These are phyloP conservation scores for Agapanthus africanus DNA, from an alignment of 106 monocot species.

Conservation along the genomic window DNA sequence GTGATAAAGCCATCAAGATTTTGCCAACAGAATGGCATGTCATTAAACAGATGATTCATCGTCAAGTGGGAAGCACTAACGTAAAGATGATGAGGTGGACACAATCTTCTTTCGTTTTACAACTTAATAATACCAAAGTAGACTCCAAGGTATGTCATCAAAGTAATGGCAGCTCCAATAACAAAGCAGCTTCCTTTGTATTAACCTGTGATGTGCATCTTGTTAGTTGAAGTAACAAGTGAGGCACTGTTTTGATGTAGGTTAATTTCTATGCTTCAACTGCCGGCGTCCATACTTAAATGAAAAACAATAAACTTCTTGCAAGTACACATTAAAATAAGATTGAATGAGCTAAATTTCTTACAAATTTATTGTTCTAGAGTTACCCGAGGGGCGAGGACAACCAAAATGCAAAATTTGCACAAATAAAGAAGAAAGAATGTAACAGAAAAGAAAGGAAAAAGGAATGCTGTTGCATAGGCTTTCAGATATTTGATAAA, in stretches of 20 bases:
- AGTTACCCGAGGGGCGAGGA: too few species aligned
- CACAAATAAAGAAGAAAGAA: background rate
- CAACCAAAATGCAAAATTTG: background rate
- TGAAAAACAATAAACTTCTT: background rate
- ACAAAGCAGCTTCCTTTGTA: background rate
- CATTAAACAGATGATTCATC: background rate
- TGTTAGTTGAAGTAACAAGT: background rate
- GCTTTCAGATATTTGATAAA: too few species aligned
- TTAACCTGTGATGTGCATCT: background rate
- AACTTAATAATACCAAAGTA: background rate
- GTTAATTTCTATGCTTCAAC: background rate
- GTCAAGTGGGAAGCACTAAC: background rate
- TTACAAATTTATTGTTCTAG: too few species aligned
- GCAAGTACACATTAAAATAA: background rate
- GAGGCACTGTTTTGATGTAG: background rate
- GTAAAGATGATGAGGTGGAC: background rate
- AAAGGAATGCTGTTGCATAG: too few species aligned
- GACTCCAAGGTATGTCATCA: background rate
- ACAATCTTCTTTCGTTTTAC: background rate
- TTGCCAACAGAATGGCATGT: background rate
- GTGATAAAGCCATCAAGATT: background rate
- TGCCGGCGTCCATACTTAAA: background rate
- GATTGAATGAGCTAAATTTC: background rate
- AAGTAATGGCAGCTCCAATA: background rate
- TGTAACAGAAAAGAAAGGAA: too few species aligned